Percentiles rank a stretch among this genome's conserved stretches.
Conservation (phyloP, 257 asterid species). For the Linderniella brevidens region DNA sequence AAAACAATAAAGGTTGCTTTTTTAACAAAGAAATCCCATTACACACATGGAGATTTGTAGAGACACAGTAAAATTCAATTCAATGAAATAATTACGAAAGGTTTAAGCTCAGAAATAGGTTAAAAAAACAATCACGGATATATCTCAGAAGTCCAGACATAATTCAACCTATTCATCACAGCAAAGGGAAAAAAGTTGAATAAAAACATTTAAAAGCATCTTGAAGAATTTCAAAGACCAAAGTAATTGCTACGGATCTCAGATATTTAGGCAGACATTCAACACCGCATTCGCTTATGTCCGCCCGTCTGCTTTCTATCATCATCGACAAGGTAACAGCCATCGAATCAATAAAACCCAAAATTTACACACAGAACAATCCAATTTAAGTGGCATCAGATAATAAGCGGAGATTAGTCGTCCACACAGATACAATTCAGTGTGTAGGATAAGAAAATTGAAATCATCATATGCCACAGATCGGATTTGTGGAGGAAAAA, state of each 20-base stretch:
- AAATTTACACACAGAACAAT: too few species aligned
- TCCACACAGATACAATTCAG: conserved; percentile 25
- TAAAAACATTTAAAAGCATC: too few species aligned
- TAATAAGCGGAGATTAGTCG: conserved; percentile 38
- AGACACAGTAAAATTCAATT: too few species aligned
- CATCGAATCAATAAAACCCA: too few species aligned
- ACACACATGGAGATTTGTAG: too few species aligned
- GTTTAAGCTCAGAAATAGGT: conserved; percentile 23
- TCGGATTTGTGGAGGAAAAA: too few species aligned
- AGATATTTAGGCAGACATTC: conserved; percentile 52
- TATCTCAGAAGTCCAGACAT: conserved; percentile 47
- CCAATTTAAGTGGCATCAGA: conserved; percentile 28
- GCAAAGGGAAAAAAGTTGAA: not conserved
- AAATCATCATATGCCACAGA: conserved; percentile 27
- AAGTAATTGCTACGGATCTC: conserved; percentile 15
- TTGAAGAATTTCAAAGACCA: too few species aligned
- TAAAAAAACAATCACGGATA: conserved; percentile 21
- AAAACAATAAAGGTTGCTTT: too few species aligned
- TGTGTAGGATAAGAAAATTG: conserved; percentile 24
- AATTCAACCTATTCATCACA: conserved; percentile 25
- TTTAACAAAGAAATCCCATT: too few species aligned
- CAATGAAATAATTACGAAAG: not conserved
- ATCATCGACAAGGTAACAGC: conserved; percentile 17
- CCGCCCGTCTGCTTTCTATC: conserved; percentile 66
- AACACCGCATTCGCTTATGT: conserved; percentile 54